Base-by-base conservation (phyloP, 169 alveolate genomes). In the Plasmodium adleri region DNA sequence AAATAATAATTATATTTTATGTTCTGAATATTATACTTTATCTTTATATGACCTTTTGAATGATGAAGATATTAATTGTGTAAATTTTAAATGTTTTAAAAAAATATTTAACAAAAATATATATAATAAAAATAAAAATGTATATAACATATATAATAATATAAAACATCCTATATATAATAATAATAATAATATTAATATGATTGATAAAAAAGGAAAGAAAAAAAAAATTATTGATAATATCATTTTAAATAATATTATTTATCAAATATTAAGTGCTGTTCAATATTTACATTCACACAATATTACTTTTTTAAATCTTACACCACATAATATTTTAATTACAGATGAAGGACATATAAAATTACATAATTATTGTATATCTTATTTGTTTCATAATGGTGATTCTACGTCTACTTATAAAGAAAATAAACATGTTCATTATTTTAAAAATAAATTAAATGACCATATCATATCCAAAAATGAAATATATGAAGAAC, bases 361-460 rank as follows among this genome's bases (percentile, higher is more conserved):
- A 12, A 80, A 80, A 17, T n/a, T 80, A 10, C 90, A 80, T 54
- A 80, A 54, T 17, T 80, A 80, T 45, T 80, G 90, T 6, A 20
- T 67, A 52, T 15, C 83, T 2, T 80, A 80, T 28, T 32, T 80
- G 15, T 80, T 80, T 54, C 22, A 64, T 43, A 28, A 59, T 60
- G 20, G 10, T 10, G 0, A 2, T 52, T 52, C 20, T 52, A 9
- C 7, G 47, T 47, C 1, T 12, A 20, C 20, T 50, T 20, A 22
- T 39, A 5, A 45, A 1, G 12, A 17, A 24, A 59, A 67, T n/a
- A 39, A 62, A 45, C 1, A 52, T 43, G 49, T 39, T 3, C 12
- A 67, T 26, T 80, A 67, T 67, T 32, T 80, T 80, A 66, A 26
- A 22, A 50, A 71, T 24, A 50, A 56, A 67, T 80, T 80, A n/a